Base-by-base conservation (phyloP, 305 asterid species). In the Rubia tinctorum region DNA sequence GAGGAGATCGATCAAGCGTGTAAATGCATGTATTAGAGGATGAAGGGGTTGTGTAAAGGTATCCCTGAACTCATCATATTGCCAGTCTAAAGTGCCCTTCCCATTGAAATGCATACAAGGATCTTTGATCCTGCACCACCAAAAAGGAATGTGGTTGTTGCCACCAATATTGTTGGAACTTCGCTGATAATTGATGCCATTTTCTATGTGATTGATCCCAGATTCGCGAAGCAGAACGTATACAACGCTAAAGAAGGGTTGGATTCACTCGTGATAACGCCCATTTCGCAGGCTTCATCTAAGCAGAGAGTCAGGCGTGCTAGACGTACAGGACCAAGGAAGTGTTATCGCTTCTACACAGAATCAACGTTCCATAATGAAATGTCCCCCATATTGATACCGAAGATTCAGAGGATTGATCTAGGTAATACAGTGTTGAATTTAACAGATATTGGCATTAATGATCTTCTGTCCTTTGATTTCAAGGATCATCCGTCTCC, bases 401-500 rank as follows among this genome's bases (percentile, higher is more conserved):
- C 97, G 0, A 95, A 93, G 85, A 93, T 93, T 66, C 95, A 90
- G 76, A 86, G 98, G 83, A 90, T 87, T 71, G 91, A 91, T 84
- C 96, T 93, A 47, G 98, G 93, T 75, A 87, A 71, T 75, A 89
- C 91, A n/a, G 87, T 91, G 23, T 95, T 93, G 47, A 88, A 80
- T 71, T 76, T 93, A 92, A 93, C 88, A 84, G 96, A 96, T 62
- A 91, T 93, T 93, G 96, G 98, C 51, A 89, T 93, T 59, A 90
- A 93, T 70, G 95, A 93, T 79, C 85, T 93, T 4, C 60, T 93
- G 68, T 85, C 94, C 17, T 93, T 93, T 71, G 98, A 93, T 76
- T 93, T 90, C 77, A 93, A 91, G 98, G 98, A 93, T 58, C 97
- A 97, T 8, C 97, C 98, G n/a, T 74, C 97, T 27, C 90, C 97